Evolutionary conservation across 1,139 yeast genomes (phyloP).

Genomic region (Yamadazyma blattariae): DNA sequence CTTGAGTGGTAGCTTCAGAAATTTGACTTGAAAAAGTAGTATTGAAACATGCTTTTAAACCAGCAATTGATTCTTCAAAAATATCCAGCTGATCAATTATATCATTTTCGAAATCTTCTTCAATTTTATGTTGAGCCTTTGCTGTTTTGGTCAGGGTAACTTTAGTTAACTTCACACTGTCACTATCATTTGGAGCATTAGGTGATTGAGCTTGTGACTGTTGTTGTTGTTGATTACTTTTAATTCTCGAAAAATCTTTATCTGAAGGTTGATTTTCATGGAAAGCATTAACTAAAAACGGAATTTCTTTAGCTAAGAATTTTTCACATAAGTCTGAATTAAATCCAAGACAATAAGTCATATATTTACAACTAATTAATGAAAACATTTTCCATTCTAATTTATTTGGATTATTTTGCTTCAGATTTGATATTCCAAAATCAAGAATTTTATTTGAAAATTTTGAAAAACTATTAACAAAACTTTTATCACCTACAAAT

Average conservation of each 20-base stretch:
- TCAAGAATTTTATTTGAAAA: conserved; percentile 38
- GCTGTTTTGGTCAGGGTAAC: conserved; percentile 25
- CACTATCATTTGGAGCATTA: conserved; percentile 17
- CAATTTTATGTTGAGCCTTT: conserved; percentile 18
- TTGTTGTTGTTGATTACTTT: no score
- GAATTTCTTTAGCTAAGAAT: conserved; percentile 39
- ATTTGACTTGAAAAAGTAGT: conserved; percentile 51
- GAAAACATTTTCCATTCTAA: conserved; percentile 51
- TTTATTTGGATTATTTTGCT: conserved; percentile 28
- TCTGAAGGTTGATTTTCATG: conserved; percentile 16
- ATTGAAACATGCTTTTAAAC: conserved; percentile 48
- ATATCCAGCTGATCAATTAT: conserved; percentile 23
- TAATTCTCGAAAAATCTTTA: conserved; percentile 13
- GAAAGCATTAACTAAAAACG: conserved; percentile 36
- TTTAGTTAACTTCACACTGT: conserved; percentile 23
- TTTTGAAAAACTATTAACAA: conserved; percentile 48
- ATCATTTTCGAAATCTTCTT: conserved; percentile 32
- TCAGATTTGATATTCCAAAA: conserved; percentile 16
- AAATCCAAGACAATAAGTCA: conserved; percentile 43
- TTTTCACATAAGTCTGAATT: conserved; percentile 34
- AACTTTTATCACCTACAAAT: conserved; percentile 67
- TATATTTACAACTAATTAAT: conserved; percentile 41
- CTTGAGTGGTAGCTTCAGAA: conserved; percentile 42
- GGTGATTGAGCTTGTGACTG: conserved; percentile 17
- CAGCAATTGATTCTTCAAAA: conserved; percentile 38